phyloP scores from a whole-genome alignment of 2,329 filamentous ascomycete genomes.

The Septoria linicola region DNA sequence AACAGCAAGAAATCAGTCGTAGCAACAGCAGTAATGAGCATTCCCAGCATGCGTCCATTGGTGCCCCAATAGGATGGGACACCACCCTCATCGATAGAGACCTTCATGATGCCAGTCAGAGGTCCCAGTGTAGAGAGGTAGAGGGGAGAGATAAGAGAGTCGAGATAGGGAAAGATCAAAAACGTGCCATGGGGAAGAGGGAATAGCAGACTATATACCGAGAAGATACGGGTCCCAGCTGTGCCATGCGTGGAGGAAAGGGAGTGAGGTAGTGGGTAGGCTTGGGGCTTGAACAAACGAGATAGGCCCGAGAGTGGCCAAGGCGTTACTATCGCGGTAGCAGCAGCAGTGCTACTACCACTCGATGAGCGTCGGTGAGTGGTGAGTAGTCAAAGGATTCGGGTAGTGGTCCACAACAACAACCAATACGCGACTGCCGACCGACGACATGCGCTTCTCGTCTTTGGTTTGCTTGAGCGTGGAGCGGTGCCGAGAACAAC shows the following conservation, averaged over 20 bases:
- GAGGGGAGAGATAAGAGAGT: constrained; percentile 3
- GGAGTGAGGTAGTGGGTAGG: no score
- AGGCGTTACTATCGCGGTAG: not conserved
- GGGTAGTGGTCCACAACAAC: no score
- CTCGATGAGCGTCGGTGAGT: no score
- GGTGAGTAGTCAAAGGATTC: no score
- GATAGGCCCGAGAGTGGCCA: no score
- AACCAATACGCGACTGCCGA: no score
- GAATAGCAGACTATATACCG: constrained; percentile 9
- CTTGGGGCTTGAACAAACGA: no score
- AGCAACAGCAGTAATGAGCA: constrained; percentile 24
- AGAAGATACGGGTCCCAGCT: no score
- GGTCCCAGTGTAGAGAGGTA: not conserved
- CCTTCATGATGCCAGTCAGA: constrained; percentile 18
- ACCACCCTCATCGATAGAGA: constrained; percentile 18
- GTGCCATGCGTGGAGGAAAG: no score
- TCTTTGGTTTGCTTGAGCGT: not conserved
- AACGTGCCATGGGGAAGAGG: constrained; percentile 8
- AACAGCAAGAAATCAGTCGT: constrained; percentile 23
- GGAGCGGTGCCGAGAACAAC: not conserved
- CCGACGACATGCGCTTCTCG: no score
- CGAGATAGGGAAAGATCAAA: not conserved
- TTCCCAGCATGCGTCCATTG: constrained; percentile 18
- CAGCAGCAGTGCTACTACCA: no score
- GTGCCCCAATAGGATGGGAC: constrained; percentile 29